Conservation (phyloP, 2,329 filamentous ascomycete genomes). For the Aureobasidium sp. region DNA sequence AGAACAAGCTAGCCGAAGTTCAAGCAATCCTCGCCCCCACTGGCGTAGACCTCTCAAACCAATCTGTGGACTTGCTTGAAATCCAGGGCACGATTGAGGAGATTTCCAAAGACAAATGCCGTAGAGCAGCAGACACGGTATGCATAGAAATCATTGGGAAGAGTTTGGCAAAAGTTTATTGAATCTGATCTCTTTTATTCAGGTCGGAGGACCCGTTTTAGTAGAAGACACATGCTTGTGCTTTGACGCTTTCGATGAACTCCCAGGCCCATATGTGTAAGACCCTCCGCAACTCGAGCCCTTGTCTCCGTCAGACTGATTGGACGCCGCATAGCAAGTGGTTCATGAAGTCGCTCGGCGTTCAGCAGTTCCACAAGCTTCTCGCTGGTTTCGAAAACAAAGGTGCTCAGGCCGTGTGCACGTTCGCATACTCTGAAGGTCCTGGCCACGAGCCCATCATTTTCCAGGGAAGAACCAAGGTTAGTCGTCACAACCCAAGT, state of each 20-base stretch:
- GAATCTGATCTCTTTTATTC: not conserved
- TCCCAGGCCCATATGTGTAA: slow-evolving; percentile 94
- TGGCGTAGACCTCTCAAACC: slow-evolving; percentile 62
- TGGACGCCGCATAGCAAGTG: slow-evolving; percentile 60
- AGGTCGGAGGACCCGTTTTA: slow-evolving; percentile 80
- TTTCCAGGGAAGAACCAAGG: slow-evolving; percentile 84
- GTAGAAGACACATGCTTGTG: slow-evolving; percentile 94
- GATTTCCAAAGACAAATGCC: slow-evolving; percentile 81
- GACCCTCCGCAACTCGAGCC: slow-evolving; percentile 23
- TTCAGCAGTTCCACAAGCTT: slow-evolving; percentile 79
- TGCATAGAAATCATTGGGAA: slow-evolving; percentile 18
- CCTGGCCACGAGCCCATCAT: slow-evolving; percentile 76
- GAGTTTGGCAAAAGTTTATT: not conserved
- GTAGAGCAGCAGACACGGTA: slow-evolving; percentile 70
- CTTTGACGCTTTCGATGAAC: slow-evolving; percentile 81
- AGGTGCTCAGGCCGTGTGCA: slow-evolving; percentile 86
- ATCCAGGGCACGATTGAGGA: slow-evolving; percentile 90
- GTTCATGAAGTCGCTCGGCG: slow-evolving; percentile 79
- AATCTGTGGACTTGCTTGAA: slow-evolving; percentile 73
- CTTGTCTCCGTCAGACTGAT: not conserved
- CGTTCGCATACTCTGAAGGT: slow-evolving; percentile 83
- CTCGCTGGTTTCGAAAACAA: slow-evolving; percentile 85
- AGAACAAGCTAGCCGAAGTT: slow-evolving; percentile 87
- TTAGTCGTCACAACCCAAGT: slow-evolving; percentile 32
- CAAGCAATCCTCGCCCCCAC: slow-evolving; percentile 66